These are phyloP conservation scores for Penicillium desertorum DNA, from an alignment of 495 filamentous ascomycete genomes.

Conservation along the genomic window DNA sequence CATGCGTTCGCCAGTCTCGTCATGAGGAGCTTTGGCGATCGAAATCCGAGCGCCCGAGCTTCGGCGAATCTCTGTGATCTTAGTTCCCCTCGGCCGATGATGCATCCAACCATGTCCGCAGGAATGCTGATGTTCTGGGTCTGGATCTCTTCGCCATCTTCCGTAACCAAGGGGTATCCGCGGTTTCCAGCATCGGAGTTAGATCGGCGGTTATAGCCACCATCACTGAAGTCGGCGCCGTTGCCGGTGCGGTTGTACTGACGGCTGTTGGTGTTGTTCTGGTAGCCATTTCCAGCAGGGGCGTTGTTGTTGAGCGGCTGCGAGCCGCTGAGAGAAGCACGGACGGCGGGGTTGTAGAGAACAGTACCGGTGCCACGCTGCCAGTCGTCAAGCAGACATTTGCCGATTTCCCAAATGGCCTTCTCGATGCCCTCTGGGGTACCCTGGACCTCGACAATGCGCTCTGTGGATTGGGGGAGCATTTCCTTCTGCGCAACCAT, in stretches of 20 bases:
- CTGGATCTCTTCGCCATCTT: constrained; percentile 96
- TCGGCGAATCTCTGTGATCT: constrained; percentile 97
- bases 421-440: constrained; percentile 91
- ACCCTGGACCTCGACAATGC: constrained; percentile 94
- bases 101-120: constrained; percentile 99
- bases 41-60: constrained; percentile 95
- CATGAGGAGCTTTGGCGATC: constrained; percentile 96
- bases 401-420: constrained; percentile 97
- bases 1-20: constrained; percentile 97
- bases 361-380: constrained; percentile 95
- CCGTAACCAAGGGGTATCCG: constrained; percentile 79
- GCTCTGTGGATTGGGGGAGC: constrained; percentile 98
- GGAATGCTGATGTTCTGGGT: constrained; percentile 99
- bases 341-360: constrained; percentile 92
- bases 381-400: constrained; percentile 96
- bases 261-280: constrained; percentile 59
- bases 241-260: constrained; percentile 92
- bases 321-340: constrained; percentile 64
- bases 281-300: constrained; percentile 31
- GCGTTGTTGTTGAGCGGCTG: constrained; percentile 35
- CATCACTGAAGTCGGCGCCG: constrained; percentile 94
- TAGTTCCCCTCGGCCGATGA: constrained; percentile 93
- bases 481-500: constrained; percentile 99
- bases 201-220: constrained; percentile 69
- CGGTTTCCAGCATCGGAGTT: constrained; percentile 72